Percentiles rank a stretch among this genome's conserved stretches.
phyloP scores from a whole-genome alignment of 139 green algal genomes.

The Gonium pectorale region DNA sequence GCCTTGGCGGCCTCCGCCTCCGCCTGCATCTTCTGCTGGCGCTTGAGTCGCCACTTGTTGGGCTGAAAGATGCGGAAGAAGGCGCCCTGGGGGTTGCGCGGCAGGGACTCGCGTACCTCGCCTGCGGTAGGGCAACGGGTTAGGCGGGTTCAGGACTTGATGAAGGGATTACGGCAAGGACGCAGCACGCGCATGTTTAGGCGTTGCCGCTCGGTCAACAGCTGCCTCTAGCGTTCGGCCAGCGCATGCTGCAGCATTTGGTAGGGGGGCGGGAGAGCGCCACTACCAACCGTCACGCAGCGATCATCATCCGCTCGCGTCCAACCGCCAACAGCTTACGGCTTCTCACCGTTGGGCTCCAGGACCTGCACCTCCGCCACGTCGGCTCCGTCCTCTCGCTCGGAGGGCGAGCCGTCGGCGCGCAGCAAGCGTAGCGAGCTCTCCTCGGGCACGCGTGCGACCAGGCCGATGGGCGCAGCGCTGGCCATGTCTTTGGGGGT shows the following conservation, averaged over 20 bases:
- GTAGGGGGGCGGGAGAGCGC: no score
- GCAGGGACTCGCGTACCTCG: conserved; percentile 35
- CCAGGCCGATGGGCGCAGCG: conserved; percentile 69
- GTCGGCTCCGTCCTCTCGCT: conserved; percentile 54
- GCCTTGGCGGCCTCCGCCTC: conserved; percentile 29
- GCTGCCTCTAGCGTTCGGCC: no score
- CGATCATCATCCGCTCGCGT: not conserved
- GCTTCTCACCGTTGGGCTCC: not conserved
- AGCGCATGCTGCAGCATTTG: no score
- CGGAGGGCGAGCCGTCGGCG: not conserved
- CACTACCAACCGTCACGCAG: no score
- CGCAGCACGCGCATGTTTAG: no score
- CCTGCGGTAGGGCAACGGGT: not conserved
- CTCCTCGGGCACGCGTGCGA: conserved; percentile 59
- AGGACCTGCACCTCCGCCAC: conserved; percentile 57
- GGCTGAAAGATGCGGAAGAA: conserved; percentile 79
- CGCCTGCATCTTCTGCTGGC: conserved; percentile 36
- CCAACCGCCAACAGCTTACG: not conserved
- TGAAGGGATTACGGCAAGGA: no score
- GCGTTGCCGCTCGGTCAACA: no score
- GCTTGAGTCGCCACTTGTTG: conserved; percentile 80
- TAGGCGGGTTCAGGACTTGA: no score
- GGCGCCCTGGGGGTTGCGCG: conserved; percentile 64
- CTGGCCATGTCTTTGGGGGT: conserved; percentile 52
- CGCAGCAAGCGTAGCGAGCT: conserved; percentile 52